These are phyloP conservation scores for Lantana camara DNA, from an alignment of 257 asterid species.

Conservation along the genomic window DNA sequence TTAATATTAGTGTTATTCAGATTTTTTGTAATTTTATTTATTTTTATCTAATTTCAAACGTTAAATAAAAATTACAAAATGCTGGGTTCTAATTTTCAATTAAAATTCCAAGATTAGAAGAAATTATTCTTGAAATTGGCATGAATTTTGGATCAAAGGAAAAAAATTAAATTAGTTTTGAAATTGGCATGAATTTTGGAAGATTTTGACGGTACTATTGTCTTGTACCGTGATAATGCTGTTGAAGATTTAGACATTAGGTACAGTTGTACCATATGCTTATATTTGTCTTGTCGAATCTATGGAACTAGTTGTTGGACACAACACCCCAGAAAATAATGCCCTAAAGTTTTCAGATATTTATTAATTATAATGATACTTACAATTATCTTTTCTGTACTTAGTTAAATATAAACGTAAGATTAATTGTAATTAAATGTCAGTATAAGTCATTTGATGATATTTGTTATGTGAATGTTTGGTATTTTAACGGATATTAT, in stretches of 20 bases:
- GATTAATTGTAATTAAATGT: too few species aligned
- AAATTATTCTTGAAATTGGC: not conserved
- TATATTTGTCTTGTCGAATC: slow-evolving; percentile 25
- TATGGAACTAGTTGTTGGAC: slow-evolving; percentile 15
- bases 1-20: not conserved
- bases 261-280: slow-evolving; percentile 21
- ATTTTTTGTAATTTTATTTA: too few species aligned
- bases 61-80: too few species aligned
- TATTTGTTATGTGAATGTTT: too few species aligned
- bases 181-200: not conserved
- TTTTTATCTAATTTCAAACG: too few species aligned
- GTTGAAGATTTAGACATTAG: slow-evolving; percentile 17
- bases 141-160: not conserved
- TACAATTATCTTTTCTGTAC: too few species aligned
- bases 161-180: too few species aligned
- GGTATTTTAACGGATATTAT: too few species aligned
- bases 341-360: slow-evolving; percentile 17
- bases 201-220: not conserved
- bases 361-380: not conserved
- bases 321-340: slow-evolving; percentile 9
- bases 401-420: too few species aligned
- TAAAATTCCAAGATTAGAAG: too few species aligned
- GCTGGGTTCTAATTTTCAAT: too few species aligned
- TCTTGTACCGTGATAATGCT: slow-evolving; percentile 18
- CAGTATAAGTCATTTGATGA: too few species aligned